These are phyloP conservation scores for Gonapodya prolifera DNA, from an alignment of 192 early-diverging fungal species.

Conservation along the genomic window DNA sequence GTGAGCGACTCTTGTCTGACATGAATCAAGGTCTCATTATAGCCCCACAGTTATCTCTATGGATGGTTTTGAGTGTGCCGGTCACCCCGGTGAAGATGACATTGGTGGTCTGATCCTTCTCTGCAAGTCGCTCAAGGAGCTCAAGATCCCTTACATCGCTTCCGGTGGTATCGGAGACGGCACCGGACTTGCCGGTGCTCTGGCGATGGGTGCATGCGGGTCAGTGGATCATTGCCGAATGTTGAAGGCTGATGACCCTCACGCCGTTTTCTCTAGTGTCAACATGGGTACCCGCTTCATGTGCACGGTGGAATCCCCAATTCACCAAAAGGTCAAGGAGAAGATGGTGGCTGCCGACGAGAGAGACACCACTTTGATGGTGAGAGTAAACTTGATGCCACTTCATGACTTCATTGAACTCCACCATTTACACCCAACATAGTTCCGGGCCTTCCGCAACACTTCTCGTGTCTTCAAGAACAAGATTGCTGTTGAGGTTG, in stretches of 20 bases:
- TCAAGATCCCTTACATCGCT: constrained; percentile 62
- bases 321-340: constrained; percentile 64
- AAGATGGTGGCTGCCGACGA: constrained; percentile 56
- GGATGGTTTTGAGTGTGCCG: constrained; percentile 76
- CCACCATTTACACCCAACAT: no score
- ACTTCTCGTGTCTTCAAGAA: constrained; percentile 65
- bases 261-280: constrained; percentile 25
- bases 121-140: constrained; percentile 50
- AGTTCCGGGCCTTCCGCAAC: constrained; percentile 62
- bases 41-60: constrained; percentile 39
- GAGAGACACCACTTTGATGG: constrained; percentile 26
- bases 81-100: constrained; percentile 76
- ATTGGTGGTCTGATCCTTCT: constrained; percentile 56
- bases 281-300: constrained; percentile 85
- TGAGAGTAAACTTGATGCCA: neutral
- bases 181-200: constrained; percentile 53
- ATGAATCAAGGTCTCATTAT: neutral
- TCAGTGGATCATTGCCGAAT: neutral
- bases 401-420: neutral
- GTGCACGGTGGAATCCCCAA: constrained; percentile 59
- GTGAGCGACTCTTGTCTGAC: neutral
- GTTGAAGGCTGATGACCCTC: neutral
- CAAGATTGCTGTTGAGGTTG: constrained; percentile 54
- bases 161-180: constrained; percentile 70
- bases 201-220: constrained; percentile 34